Base-by-base conservation (phyloP, 768 basidiomycete species). In the Leccinum subtestaceum region DNA sequence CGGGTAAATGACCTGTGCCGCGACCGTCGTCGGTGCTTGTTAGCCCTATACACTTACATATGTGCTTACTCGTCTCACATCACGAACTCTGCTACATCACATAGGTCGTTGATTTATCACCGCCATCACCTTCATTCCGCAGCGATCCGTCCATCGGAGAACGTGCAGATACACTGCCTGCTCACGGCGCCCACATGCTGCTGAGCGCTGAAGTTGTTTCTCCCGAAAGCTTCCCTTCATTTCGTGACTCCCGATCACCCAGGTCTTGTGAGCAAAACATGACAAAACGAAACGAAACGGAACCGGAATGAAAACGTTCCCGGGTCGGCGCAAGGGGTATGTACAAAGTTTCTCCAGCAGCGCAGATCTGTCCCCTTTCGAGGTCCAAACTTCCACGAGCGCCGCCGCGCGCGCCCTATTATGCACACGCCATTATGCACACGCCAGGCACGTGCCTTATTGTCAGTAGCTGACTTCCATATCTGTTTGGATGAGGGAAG, bases 391-490 rank as follows among this genome's bases (percentile, higher is more conserved):
- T 19, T 45, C n/a, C 43, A 45, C 43, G 43, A 19, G 43, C 17
- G 43, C 43, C 1, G 19, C 43, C n/a, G 43, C 10, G n/a, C 43
- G 43, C 43, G 4, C 43, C 43, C n/a, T 47, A 51, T 48, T 47
- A 31, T 45, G 60, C 64, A 55, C 32, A 51, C 38, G 38, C 60
- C 45, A 52, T 49, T 47, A 31, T 45, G 60, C 64, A 55, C 48
- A 51, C 38, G 38, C 60, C 45, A 52, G 50, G 55, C 56, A 62
- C 36, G 4, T 17, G 2, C 17, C 29, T 21, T 56, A 55, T 61
- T 17, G 43, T 45, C 43, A 43, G 2, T 49, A 25, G 32, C 48
- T 12, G 9, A 17, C 50, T 62, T 50, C 53, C 48, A 56, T 54
- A 65, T 64, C 57, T 2, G 46, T 40, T 17, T 43, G 12, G 9